Conservation (phyloP, 73 alveolate genomes). For the Paramecium bursaria region DNA sequence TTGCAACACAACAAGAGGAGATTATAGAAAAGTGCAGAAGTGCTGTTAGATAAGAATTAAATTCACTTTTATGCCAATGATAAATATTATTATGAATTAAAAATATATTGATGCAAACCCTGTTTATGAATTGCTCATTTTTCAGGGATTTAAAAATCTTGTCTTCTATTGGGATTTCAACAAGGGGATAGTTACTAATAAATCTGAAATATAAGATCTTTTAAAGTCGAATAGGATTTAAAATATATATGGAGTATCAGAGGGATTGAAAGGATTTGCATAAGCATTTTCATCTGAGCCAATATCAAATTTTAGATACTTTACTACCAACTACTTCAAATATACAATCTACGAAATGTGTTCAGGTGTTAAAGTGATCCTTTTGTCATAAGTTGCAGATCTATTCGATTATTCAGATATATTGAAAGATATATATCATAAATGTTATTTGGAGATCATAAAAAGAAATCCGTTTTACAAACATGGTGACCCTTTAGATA, state of each 20-base stretch:
- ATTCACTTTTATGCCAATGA: constrained; percentile 57
- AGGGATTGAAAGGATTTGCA: constrained; percentile 47
- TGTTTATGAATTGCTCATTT: constrained; percentile 7
- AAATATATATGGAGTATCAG: constrained; percentile 36
- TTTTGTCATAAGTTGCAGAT: constrained; percentile 17
- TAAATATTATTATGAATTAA: neutral
- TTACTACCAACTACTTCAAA: constrained; percentile 1
- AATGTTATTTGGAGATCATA: constrained; percentile 37
- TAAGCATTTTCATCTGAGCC: constrained; percentile 48
- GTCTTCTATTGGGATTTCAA: constrained; percentile 56
- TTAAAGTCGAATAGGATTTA: constrained; percentile 35
- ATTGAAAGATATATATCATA: neutral
- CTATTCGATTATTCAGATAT: neutral
- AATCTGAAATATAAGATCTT: constrained; percentile 17
- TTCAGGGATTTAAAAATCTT: constrained; percentile 25
- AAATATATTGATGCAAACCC: too few relatives aligned
- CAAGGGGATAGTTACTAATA: neutral
- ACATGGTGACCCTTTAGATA: constrained; percentile 48
- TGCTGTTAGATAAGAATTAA: constrained; percentile 67
- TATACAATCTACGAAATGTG: constrained; percentile 35
- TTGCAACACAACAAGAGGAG: constrained; percentile 53
- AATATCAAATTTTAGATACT: constrained; percentile 33
- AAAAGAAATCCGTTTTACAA: constrained; percentile 40
- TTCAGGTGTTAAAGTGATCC: constrained; percentile 35
- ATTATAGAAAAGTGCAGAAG: constrained; percentile 65